Evolutionary conservation across 257 asterid species (phyloP).

Genomic region (Capsicum chinense): DNA sequence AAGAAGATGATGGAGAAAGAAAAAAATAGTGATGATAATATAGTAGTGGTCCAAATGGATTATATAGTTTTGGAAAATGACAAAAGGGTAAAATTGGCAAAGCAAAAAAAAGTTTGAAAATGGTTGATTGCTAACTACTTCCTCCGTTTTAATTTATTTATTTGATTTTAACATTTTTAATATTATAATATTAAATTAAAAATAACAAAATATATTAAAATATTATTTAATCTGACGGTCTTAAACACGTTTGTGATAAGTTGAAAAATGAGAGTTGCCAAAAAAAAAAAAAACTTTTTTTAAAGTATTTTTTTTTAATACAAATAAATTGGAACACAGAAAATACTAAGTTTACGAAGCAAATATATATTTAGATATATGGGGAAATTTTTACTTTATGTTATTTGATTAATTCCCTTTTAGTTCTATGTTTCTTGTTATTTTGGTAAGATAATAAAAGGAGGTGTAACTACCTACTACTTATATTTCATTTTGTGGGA

Average conservation of each 20-base stretch:
- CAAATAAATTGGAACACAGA: too few relatives aligned
- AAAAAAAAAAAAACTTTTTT: too few relatives aligned
- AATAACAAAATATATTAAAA: too few relatives aligned
- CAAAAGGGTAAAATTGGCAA: not conserved
- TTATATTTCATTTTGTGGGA: not conserved
- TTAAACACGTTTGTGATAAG: too few relatives aligned
- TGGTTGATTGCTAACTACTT: not conserved
- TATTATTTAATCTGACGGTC: too few relatives aligned
- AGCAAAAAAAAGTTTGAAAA: not conserved
- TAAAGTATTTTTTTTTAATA: too few relatives aligned
- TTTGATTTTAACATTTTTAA: too few relatives aligned
- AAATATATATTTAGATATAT: not conserved
- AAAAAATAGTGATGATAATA: not conserved
- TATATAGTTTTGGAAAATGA: not conserved
- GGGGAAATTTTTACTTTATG: slow-evolving; percentile 29
- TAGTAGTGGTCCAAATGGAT: not conserved
- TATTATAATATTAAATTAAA: too few relatives aligned
- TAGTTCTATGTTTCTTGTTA: not conserved
- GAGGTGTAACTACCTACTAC: not conserved
- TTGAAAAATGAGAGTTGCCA: too few relatives aligned
- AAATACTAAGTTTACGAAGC: not conserved
- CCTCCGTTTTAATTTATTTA: too few relatives aligned
- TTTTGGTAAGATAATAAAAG: not conserved
- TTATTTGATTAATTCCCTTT: slow-evolving; percentile 33
- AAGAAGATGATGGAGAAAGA: not conserved